Evolutionary conservation across 805 yeast species (phyloP).

Genomic region (Candida alai): DNA sequence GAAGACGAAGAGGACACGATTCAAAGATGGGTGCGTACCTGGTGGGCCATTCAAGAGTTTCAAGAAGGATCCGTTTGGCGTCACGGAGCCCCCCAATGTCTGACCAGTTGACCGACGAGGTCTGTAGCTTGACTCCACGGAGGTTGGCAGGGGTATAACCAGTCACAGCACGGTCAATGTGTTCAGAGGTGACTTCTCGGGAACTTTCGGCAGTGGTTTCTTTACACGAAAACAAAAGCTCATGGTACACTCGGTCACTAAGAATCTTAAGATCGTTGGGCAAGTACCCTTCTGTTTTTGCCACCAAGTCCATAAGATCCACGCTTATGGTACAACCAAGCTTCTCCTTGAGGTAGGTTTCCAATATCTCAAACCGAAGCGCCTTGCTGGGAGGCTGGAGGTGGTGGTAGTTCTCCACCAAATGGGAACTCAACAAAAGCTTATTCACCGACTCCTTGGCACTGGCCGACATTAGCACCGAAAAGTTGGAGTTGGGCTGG

Average conservation of each 20-base stretch:
- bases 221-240: conserved; percentile 32
- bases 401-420: conserved; percentile 58
- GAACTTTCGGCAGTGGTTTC: conserved; percentile 10
- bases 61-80: conserved; percentile 72
- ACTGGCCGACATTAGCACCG: conserved; percentile 58
- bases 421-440: conserved; percentile 59
- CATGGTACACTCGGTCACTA: conserved; percentile 65
- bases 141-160: conserved; percentile 77
- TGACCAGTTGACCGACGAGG: conserved; percentile 70
- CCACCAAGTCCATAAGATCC: conserved; percentile 42
- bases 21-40: conserved; percentile 94
- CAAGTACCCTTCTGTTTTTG: conserved; percentile 84
- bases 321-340: conserved; percentile 34
- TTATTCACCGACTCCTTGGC: conserved; percentile 65
- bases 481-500: conserved; percentile 44
- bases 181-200: conserved; percentile 19
- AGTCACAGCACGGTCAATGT: conserved; percentile 55
- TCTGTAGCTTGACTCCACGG: conserved; percentile 82
- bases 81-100: conserved; percentile 86
- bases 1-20: conserved; percentile 76
- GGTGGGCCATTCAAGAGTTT: conserved; percentile 96
- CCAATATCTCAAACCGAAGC: conserved; percentile 48
- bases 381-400: conserved; percentile 68
- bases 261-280: conserved; percentile 77
- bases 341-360: conserved; percentile 29